Base-by-base conservation (phyloP, 345 rosid species). In the Pelargonium nanum region DNA sequence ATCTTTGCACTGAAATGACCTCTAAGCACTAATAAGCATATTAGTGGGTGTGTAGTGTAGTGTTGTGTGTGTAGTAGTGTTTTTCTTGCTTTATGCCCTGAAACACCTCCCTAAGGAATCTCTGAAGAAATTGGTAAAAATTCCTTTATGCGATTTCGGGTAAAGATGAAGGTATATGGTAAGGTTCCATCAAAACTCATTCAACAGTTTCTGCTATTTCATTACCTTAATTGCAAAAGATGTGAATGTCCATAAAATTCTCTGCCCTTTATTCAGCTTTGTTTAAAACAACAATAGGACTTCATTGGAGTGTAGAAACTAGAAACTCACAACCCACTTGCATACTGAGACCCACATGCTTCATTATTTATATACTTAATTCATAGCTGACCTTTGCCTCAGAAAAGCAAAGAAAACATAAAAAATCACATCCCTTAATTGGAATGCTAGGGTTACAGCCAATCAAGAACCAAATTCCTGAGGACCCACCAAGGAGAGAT, bases 381-480 rank as follows among this genome's bases (percentile, higher is more conserved):
- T 34, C 13, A 28, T 28, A 2, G 32, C 32, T 28, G 32, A 28
- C 32, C 32, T 28, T 28, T 28, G n/a, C n/a, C 32, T 28, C 13
- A 10, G 13, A 34, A 34, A 34, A 34, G 45, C 12, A 15, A 34
- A 34, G 45, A 34, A 34, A 34, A 34, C 13, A 34, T 26, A 5
- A 45, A 32, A 50, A 22, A 59, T 9, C 21, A 12, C 10, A 1
- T 56, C 21, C 19, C 32, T 34, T 56, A 40, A 15, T 25, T 40
- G 22, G 62, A 55, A 17, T 56, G 21, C 48, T 4, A 23, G 22
- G 22, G 19, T 22, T 22, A 53, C 22, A 61, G 60, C 57, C 52
- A 69, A 65, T 57, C 60, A 66, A 74, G 75, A 74, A 70, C 6
- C 72, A 60, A 52, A 74, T 74, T 70, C 78, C 60, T 19, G 32